These are phyloP conservation scores for Didymella sp. DNA, from an alignment of 2,329 filamentous ascomycete species.

Conservation along the genomic window DNA sequence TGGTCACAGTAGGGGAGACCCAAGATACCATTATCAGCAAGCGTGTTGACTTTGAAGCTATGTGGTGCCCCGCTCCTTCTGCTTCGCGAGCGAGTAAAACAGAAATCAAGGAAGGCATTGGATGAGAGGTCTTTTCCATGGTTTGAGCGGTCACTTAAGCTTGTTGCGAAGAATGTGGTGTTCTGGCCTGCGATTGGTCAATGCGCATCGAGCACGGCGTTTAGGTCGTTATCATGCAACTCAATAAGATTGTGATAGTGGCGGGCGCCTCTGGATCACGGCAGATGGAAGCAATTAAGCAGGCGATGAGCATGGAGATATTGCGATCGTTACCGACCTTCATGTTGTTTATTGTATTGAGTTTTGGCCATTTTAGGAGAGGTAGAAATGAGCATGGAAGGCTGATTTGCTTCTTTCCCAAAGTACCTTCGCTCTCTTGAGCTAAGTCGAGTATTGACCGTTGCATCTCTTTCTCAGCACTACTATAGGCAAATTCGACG, in stretches of 20 bases:
- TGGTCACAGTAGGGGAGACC: not conserved
- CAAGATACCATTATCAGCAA: not conserved
- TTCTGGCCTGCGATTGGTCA: constrained; percentile 25
- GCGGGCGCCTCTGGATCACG: not conserved
- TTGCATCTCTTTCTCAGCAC: not conserved
- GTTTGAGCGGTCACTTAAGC: constrained; percentile 22
- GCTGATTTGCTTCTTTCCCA: not conserved
- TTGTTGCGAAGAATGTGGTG: constrained; percentile 17
- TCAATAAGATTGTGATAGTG: not conserved
- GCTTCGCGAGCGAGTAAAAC: not conserved
- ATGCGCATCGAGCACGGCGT: not conserved
- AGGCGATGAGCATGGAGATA: not conserved
- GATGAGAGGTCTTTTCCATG: constrained; percentile 15
- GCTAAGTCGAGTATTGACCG: not conserved
- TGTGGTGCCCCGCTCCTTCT: not conserved
- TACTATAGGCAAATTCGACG: not conserved
- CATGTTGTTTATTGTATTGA: not conserved
- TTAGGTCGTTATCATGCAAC: not conserved
- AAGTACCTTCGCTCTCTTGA: not conserved
- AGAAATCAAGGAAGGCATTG: constrained; percentile 15
- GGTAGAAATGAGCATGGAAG: not conserved
- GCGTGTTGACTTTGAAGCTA: constrained; percentile 3
- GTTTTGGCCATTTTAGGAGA: not conserved
- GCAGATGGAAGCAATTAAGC: not conserved
- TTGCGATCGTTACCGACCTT: not conserved